These are phyloP conservation scores for Gracilaria domingensis DNA, from an alignment of 23 red algal genomes.

Conservation along the genomic window DNA sequence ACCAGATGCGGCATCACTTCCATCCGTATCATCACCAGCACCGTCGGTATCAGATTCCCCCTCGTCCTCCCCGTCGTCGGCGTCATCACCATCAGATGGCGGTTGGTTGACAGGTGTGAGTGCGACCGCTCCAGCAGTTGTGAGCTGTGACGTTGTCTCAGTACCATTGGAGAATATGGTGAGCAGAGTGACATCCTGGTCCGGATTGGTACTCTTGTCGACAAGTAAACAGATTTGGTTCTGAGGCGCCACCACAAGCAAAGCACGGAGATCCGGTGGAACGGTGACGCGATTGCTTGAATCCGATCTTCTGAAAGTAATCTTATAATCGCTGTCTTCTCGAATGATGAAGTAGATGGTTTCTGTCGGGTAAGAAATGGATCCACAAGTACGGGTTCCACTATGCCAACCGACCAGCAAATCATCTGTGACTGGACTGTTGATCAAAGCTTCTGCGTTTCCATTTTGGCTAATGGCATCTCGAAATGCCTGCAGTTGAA, in stretches of 20 bases:
- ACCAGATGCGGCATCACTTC: background rate
- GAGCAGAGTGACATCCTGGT: slow-evolving; percentile 14
- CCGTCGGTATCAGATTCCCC: background rate
- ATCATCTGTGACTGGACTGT: background rate
- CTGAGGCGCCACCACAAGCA: slow-evolving; percentile 36
- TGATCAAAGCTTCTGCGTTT: slow-evolving; percentile 33
- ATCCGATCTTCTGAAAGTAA: slow-evolving; percentile 20
- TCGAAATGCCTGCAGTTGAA: slow-evolving; percentile 13
- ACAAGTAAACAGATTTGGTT: slow-evolving; percentile 38
- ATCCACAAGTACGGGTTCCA: slow-evolving; percentile 23
- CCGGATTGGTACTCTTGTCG: slow-evolving; percentile 34
- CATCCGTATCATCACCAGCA: background rate
- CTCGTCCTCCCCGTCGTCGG: too few relatives aligned
- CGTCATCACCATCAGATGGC: background rate
- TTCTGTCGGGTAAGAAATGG: background rate
- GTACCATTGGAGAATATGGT: background rate
- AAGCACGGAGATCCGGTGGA: slow-evolving; percentile 12
- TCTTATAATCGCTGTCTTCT: slow-evolving; percentile 11
- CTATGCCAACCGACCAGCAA: slow-evolving; percentile 34
- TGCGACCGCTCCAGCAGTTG: background rate
- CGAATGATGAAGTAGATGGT: slow-evolving; percentile 59
- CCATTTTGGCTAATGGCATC: slow-evolving; percentile 23
- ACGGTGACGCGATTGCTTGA: slow-evolving; percentile 7
- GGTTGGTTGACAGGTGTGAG: background rate
- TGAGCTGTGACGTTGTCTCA: background rate